Base-by-base conservation (phyloP, 2,329 filamentous ascomycete species). In the Fusarium sp. region DNA sequence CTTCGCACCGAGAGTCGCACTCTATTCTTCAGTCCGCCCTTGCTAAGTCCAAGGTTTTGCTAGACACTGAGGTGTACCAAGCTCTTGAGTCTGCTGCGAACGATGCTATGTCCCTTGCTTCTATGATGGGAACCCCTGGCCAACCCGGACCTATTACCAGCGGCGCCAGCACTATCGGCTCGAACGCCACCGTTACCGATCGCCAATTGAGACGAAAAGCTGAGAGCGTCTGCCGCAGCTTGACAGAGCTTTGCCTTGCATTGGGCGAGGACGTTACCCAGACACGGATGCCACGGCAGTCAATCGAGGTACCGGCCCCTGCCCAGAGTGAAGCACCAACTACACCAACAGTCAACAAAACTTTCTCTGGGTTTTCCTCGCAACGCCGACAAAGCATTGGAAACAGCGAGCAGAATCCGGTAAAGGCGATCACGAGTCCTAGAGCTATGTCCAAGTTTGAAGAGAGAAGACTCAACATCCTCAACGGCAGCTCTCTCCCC, bases 161-260 rank as follows among this genome's bases (percentile, higher is more conserved):
- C 62, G 89, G 87, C 43, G 87, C 88, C 14, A 91, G 90, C 73
- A 83, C 86, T 51, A 87, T 90, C 60, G 88, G 90, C 31, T 80
- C 82, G 34, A 80, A 80, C 51, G 79, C 81, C 14, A 84, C 83
- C 1, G 80, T 90, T 13, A 91, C 92, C 2, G 95, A 99, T 77
- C 89, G 96, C 51, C 93, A 97, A 76, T 85, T 97, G 17, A 89
- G 94, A 49, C 89, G 95, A 66, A 98, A 97, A 79, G 93, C 94
- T 28, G 95, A 99, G 76, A 94, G 92, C 75, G 89, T 99, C 76
- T 98, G 96, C 78, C 91, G 95, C 55, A 96, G 92, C 75, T 82
- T 99, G 69, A 98, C 95, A 0, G 96, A 99, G 79, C 85, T 99
- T 8, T 97, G 94, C 76, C 87, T 99, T 57, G 92, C 94, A 1